These are phyloP conservation scores for Solanum etuberosum DNA, from an alignment of 257 asterid genomes.

Conservation along the genomic window DNA sequence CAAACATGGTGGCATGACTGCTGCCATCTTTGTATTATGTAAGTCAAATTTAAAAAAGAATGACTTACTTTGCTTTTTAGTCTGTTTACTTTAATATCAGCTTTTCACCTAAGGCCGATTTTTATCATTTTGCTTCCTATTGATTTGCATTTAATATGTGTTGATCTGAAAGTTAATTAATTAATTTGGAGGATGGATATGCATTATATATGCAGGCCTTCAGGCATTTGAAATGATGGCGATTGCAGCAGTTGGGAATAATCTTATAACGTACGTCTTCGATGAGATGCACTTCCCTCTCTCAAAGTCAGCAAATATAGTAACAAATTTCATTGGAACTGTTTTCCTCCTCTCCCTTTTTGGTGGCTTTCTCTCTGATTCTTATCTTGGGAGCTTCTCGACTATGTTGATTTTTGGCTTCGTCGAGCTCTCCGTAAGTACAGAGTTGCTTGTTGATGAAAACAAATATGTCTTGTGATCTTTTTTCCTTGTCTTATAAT, in stretches of 20 bases:
- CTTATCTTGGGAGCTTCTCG: slow-evolving; percentile 66
- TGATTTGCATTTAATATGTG: too few species aligned
- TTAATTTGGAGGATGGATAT: not conserved
- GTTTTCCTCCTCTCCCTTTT: slow-evolving; percentile 56
- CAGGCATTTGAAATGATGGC: slow-evolving; percentile 79
- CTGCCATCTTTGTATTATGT: slow-evolving; percentile 62
- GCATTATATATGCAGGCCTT: slow-evolving; percentile 28
- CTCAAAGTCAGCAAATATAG: slow-evolving; percentile 63
- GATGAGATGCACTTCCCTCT: slow-evolving; percentile 67
- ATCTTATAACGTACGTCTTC: slow-evolving; percentile 59
- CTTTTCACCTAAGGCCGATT: too few species aligned
- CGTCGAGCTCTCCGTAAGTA: slow-evolving; percentile 50
- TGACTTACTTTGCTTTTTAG: not conserved
- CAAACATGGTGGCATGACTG: slow-evolving; percentile 70
- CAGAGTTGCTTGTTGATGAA: too few species aligned
- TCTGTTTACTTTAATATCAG: too few species aligned
- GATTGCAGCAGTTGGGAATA: slow-evolving; percentile 69
- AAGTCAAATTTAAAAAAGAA: not conserved
- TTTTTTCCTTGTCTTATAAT: not conserved
- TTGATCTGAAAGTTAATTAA: too few species aligned
- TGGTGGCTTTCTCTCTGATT: slow-evolving; percentile 75
- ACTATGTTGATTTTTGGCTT: slow-evolving; percentile 67
- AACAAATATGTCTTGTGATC: not conserved
- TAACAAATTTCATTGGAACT: slow-evolving; percentile 73
- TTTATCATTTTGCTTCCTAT: too few species aligned